Base-by-base conservation (phyloP, 768 basidiomycete species). In the Mycena filopes region DNA sequence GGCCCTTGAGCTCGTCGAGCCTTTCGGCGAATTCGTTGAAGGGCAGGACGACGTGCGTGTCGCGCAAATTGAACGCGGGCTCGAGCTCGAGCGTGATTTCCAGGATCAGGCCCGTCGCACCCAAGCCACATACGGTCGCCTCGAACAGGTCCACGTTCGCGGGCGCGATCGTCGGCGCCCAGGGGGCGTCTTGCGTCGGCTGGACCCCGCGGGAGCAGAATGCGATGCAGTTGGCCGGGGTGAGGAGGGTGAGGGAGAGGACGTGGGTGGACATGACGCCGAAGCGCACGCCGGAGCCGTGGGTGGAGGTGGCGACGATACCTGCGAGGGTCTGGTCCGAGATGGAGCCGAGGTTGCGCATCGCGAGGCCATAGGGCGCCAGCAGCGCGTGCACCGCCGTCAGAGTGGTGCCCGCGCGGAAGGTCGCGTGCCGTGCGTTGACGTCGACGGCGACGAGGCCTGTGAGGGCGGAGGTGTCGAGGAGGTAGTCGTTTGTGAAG, bases 311-410 rank as follows among this genome's bases (percentile, higher is more conserved):
- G 16, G 95, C 90, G 72, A 99, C 84, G 71, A 96, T 87, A 46
- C 98, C 98, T 28, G 88, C 96, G 68, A 99, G 84, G 4, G 95
- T 94, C 77, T 98, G 97, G 76, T 98, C 96, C 38, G 95, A 97
- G 72, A 99, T 98, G 29, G 95, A 96, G 38, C 98, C 98, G 65
- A 98, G 84, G 77, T 93, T 97, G 73, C 86, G 89, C 87, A 99
- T 90, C 41, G 96, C 96, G 33, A 98, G 86, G 36, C 84, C 83
- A 71, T 89, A 80, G 15, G 79, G 75, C 50, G 83, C 86, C 59
- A 99, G 89, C 18, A 83, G 82, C 25, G 76, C 79, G 68, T 97
- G 94, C 6, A 98, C 84, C 53, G 85, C 81, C 61, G 89, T 82
- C 60, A 98, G 88, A 6, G 86, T 89, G 74, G 95, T 90, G 23